Evolutionary conservation across 2,329 filamentous ascomycete genomes (phyloP), one percentile per base, ranked within the genome.

Genomic region (Pseudogymnoascus sp.): DNA sequence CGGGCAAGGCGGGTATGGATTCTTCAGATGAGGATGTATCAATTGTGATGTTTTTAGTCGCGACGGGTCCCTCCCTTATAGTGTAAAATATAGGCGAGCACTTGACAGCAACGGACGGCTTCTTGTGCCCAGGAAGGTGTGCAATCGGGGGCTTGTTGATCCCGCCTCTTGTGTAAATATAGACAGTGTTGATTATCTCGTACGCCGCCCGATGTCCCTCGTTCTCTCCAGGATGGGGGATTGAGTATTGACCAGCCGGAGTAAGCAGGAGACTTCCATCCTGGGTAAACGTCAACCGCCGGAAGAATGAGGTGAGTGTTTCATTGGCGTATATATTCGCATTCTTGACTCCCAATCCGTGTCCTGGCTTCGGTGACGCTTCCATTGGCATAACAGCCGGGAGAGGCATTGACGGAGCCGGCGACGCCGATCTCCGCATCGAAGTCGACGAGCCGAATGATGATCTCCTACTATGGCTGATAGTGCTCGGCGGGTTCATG

Each of bases 131-230:
- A 0, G 94, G 94, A 5, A 99, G 82, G 75, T 97, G 94, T 5
- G 93, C 92, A 63, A 97, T 89, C 2, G 94, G 94, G 1, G 94
- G 92, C 74, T 95, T 97, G 77, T 97, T 97, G 72, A 99, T 91
- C 23, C 94, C 94, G 31, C 92, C 94, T 69, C 94, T 83, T 0
- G 93, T 97, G 75, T 99, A 99, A 62, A 99, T 94, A 76, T 99
- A 99, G 21, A 99, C 95, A 0, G 94, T 99, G 73, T 99, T 99
- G 70, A 90, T 92, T 61, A 97, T 83, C 68, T 99, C 93, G 69
- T 94, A 93, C 0, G 83, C 83, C 0, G 85, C 82, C 74, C 92
- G 96, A 1, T 80, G 73, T n/a, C 80, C 77, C 66, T 92, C 89
- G 59, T 84, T 83, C 21, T 87, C 78, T 1, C 73, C 67, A 21